Conservation (phyloP, 257 asterid genomes). For the Solanum verrucosum region DNA sequence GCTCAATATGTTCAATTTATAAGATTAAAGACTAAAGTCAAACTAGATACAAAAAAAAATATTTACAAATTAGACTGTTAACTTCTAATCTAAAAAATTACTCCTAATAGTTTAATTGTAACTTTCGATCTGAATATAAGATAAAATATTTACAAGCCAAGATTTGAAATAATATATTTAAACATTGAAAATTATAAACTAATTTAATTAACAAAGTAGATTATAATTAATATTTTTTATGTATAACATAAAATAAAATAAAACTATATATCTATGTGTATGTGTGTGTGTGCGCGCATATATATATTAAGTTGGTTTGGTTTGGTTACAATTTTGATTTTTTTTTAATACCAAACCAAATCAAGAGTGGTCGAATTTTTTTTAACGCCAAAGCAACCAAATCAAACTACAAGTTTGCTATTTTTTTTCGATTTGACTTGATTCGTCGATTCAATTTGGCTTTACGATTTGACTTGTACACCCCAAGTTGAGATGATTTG, state of each 20-base stretch:
- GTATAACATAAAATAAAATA: too few species aligned
- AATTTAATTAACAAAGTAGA: neutral
- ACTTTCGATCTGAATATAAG: neutral
- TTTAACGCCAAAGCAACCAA: neutral
- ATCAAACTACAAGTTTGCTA: neutral
- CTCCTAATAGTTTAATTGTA: too few species aligned
- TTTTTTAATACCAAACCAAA: neutral
- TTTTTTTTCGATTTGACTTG: neutral
- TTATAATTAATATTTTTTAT: too few species aligned
- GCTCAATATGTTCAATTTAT: too few species aligned
- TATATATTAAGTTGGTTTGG: too few species aligned
- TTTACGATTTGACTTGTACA: neutral
- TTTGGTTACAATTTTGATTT: too few species aligned
- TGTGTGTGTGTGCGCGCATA: too few species aligned
- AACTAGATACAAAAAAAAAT: too few species aligned
- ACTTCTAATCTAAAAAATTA: neutral
- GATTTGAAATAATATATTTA: neutral
- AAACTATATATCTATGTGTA: too few species aligned
- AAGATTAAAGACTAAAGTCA: neutral
- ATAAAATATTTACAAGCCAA: neutral
- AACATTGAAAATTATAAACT: neutral
- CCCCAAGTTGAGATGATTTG: too few species aligned
- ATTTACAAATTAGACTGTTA: too few species aligned
- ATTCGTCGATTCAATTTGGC: neutral
- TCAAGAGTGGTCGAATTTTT: neutral